These are phyloP conservation scores for Leccinum ochraceum DNA, from an alignment of 768 basidiomycete species.

Conservation along the genomic window DNA sequence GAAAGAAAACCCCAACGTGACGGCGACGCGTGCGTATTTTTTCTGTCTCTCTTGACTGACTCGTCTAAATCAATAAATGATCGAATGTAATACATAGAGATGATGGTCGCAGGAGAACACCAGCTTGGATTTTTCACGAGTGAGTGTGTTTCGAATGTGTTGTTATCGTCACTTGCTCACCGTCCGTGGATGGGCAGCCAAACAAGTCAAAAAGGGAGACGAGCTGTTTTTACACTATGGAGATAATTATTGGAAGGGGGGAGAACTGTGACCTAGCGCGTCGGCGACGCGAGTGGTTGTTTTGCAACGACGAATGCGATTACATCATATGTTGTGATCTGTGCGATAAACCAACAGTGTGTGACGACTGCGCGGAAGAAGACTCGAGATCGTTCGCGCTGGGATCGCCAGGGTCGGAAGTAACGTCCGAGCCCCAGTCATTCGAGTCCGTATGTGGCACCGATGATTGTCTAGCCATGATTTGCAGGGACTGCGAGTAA, in stretches of 20 bases:
- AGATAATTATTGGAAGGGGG: conserved; percentile 18
- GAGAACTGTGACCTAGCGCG: not conserved
- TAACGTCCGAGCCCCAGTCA: too few species aligned
- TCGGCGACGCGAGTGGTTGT: too few species aligned
- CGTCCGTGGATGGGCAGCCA: conserved; percentile 14
- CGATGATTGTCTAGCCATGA: too few species aligned
- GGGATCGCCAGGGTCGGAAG: too few species aligned
- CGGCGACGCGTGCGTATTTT: conserved; percentile 29
- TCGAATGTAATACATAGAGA: not conserved
- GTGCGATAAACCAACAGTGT: too few species aligned
- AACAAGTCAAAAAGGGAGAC: conserved; percentile 25
- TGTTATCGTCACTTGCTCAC: not conserved
- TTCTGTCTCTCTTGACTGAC: too few species aligned
- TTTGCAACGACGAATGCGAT: too few species aligned
- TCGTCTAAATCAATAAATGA: not conserved
- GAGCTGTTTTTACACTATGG: conserved; percentile 43
- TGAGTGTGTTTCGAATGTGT: not conserved
- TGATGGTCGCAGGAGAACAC: conserved; percentile 35
- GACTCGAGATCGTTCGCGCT: too few species aligned
- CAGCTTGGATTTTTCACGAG: conserved; percentile 38
- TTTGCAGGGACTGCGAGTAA: too few species aligned
- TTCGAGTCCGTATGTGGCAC: too few species aligned
- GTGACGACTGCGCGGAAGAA: too few species aligned
- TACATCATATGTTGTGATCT: too few species aligned
- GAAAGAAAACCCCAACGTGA: conserved; percentile 13